These are phyloP conservation scores for Leptographium lundbergii DNA, from an alignment of 2,329 filamentous ascomycete genomes.

Conservation along the genomic window DNA sequence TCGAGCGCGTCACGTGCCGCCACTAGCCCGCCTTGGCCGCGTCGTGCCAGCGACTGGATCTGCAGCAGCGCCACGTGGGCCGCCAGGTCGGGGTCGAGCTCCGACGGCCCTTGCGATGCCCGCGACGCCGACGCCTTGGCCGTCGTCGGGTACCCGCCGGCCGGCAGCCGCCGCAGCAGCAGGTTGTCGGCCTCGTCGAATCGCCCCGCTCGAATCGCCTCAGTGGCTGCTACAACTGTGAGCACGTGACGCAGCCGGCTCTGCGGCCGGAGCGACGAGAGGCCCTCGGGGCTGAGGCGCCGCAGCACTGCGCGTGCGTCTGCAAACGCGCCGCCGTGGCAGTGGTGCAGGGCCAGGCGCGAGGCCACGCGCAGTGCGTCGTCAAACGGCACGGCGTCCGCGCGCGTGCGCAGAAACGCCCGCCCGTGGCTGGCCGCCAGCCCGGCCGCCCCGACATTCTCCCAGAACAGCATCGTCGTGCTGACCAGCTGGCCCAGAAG, in stretches of 20 bases:
- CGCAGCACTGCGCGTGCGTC: conserved; percentile 51
- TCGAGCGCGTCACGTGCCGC: conserved; percentile 28
- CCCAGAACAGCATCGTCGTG: conserved; percentile 53
- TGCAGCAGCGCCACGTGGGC: conserved; percentile 39
- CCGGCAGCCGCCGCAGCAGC: conserved; percentile 7
- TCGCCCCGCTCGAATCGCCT: conserved; percentile 6
- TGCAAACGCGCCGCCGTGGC: conserved; percentile 56
- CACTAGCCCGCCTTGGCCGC: conserved; percentile 11
- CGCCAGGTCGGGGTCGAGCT: conserved; percentile 38
- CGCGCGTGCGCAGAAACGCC: conserved; percentile 63
- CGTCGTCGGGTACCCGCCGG: conserved; percentile 6
- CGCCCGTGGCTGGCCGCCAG: conserved; percentile 52
- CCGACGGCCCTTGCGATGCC: conserved; percentile 17
- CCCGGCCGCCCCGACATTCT: conserved; percentile 50
- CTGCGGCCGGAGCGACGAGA: conserved; percentile 8
- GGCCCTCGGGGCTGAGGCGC: conserved; percentile 12
- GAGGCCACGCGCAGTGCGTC: conserved; percentile 67
- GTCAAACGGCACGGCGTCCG: conserved; percentile 46
- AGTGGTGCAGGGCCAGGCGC: conserved; percentile 53
- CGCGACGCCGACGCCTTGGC: neutral
- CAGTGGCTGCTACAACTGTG: conserved; percentile 4
- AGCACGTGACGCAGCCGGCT: conserved; percentile 7
- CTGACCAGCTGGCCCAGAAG: conserved; percentile 10
- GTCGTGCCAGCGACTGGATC: conserved; percentile 36
- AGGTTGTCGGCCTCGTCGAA: conserved; percentile 11